Evolutionary conservation across 257 asterid species (phyloP).

Genomic region (Euphrasia confusa): DNA sequence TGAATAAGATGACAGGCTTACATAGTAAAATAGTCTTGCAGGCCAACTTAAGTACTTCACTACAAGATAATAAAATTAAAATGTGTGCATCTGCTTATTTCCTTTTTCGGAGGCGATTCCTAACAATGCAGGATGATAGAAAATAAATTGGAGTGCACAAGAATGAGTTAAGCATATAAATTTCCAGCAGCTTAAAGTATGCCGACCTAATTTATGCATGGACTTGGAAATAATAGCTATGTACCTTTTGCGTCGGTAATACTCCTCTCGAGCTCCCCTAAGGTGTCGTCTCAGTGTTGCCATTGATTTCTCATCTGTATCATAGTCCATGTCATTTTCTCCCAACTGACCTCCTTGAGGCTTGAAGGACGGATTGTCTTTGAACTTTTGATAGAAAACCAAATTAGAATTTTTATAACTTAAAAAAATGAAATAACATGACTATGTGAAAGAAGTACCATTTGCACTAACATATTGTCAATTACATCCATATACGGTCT

Average conservation of each 20-base stretch:
- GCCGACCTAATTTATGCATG: slow-evolving; percentile 17
- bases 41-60: too few species aligned
- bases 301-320: slow-evolving; percentile 98
- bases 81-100: too few species aligned
- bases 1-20: too few species aligned
- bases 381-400: slow-evolving; percentile 47
- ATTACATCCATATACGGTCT: slow-evolving; percentile 88
- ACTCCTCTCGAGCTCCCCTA: slow-evolving; percentile 92
- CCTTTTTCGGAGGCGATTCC: too few species aligned
- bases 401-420: slow-evolving; percentile 18
- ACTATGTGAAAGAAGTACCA: slow-evolving; percentile 48
- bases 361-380: slow-evolving; percentile 94
- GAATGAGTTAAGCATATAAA: slow-evolving; percentile 15
- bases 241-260: slow-evolving; percentile 90
- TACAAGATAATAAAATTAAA: background rate
- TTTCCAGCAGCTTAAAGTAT: slow-evolving; percentile 16
- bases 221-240: slow-evolving; percentile 20
- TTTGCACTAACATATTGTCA: slow-evolving; percentile 83
- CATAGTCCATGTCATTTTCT: slow-evolving; percentile 98
- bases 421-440: slow-evolving; percentile 21
- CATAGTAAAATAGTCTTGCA: too few species aligned
- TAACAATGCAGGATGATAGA: background rate
- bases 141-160: slow-evolving; percentile 1
- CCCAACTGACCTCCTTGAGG: slow-evolving; percentile 98
- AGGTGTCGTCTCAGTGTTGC: slow-evolving; percentile 94